Evolutionary conservation across 495 filamentous ascomycete species (phyloP), one percentile per base, ranked within the genome.

Genomic region (Hypomontagnella monticulosa): DNA sequence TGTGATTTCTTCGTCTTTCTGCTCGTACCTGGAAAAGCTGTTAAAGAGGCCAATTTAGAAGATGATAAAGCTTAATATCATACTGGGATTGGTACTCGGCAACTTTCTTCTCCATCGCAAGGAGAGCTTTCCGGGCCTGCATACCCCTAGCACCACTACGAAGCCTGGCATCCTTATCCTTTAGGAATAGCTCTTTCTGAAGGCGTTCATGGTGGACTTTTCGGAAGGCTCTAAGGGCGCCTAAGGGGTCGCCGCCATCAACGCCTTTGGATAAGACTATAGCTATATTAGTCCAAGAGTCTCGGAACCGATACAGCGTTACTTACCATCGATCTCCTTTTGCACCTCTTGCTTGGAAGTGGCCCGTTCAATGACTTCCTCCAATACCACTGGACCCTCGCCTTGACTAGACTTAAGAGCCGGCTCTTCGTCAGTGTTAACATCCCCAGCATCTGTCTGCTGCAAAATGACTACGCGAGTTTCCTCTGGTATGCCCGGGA

Each of bases 401-500:
- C 14, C 38, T 53, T 41, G 62, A 16, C 19, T n/a, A 11, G 18
- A 18, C 6, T 32, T 5, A 15, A 48, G 15, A 4, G 34, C 27
- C 42, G 62, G 43, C 5, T 12, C 40, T 19, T 76, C 72, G 11
- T 75, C 69, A 6, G 61, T 54, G 46, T 63, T 57, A 4, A 54
- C 57, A 36, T 80, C 75, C n/a, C 68, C 73, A 46, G 65, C 66
- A 3, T 74, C 68, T 0, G 88, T 93, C 74, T 95, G 91, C 65
- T 91, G 89, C 11, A 95, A 76, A 37, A 93, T 86, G 1, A 87
- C 79, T 34, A 95, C 82, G 9, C 88, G 76, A 4, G 87, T 87
- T 27, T 83, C 76, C 69, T 87, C 85, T 1, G 90, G 87, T 54
- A 95, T 90, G 1, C 90, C 90, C 1, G 91, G 91, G 40, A 95